Percentiles rank a stretch among this genome's conserved stretches.
phyloP scores from a whole-genome alignment of 371 early-diverging fungal genomes.

The Mitosporidium daphniae region DNA sequence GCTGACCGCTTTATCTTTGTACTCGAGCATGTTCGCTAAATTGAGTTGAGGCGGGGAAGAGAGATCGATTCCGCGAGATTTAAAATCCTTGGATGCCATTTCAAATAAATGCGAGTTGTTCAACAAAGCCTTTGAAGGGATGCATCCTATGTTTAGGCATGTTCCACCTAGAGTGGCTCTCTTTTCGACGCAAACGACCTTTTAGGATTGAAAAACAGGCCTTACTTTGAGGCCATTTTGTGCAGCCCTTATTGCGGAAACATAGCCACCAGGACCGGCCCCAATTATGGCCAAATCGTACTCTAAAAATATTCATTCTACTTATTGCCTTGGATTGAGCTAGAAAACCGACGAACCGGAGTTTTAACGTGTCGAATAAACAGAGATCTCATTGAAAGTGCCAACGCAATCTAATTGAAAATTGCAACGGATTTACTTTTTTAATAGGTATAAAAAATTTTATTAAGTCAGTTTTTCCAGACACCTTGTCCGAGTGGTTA shows the following conservation, averaged over 20 bases:
- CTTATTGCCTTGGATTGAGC: too few relatives aligned
- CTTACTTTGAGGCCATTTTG: slow-evolving; percentile 69
- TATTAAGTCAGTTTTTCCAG: too few relatives aligned
- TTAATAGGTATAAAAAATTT: too few relatives aligned
- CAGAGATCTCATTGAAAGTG: too few relatives aligned
- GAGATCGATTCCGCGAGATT: slow-evolving; percentile 62
- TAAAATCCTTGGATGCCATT: slow-evolving; percentile 49
- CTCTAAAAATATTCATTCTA: too few relatives aligned
- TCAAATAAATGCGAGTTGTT: slow-evolving; percentile 87
- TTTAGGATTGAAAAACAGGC: slow-evolving; percentile 1
- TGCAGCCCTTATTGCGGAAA: slow-evolving; percentile 86
- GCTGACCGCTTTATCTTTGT: slow-evolving; percentile 46
- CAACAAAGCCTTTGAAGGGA: slow-evolving; percentile 85
- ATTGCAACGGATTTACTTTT: too few relatives aligned
- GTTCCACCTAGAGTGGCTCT: slow-evolving; percentile 82
- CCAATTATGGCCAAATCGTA: slow-evolving; percentile 23
- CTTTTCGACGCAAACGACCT: slow-evolving; percentile 80
- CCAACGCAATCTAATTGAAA: too few relatives aligned
- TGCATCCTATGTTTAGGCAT: slow-evolving; percentile 89
- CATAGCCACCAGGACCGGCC: slow-evolving; percentile 89
- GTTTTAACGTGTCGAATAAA: too few relatives aligned
- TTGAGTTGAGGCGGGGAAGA: slow-evolving; percentile 15
- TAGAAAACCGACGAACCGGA: too few relatives aligned
- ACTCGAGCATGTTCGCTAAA: slow-evolving; percentile 46
- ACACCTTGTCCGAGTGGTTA: too few relatives aligned